Percentiles rank a stretch among this genome's conserved stretches.
These are phyloP conservation scores for Silene latifolia DNA, from an alignment of 148 eudicot genomes.

Conservation along the genomic window DNA sequence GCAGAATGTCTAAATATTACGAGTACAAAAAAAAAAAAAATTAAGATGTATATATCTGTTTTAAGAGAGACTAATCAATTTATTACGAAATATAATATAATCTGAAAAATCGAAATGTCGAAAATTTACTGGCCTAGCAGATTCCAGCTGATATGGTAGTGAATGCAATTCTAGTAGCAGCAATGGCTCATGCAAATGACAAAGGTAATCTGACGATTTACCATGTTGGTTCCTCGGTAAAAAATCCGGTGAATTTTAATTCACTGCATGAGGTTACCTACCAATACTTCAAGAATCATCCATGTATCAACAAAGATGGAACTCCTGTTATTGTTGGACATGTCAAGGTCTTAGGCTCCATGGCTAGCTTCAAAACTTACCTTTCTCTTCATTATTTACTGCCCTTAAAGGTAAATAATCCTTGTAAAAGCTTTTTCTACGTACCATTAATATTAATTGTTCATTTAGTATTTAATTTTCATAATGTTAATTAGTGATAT, in stretches of 20 bases:
- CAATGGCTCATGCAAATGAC: constrained; percentile 38
- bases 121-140: constrained; percentile 11
- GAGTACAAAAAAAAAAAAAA: too few relatives aligned
- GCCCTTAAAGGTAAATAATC: constrained; percentile 56
- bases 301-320: constrained; percentile 62
- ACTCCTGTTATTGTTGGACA: constrained; percentile 46
- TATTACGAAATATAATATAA: too few relatives aligned
- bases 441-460: background rate
- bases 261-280: constrained; percentile 34
- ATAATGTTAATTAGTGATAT: too few relatives aligned
- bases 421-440: too few relatives aligned
- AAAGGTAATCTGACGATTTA: constrained; percentile 25
- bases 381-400: constrained; percentile 52
- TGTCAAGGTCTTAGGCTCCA: constrained; percentile 37
- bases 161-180: constrained; percentile 47
- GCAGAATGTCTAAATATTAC: too few relatives aligned
- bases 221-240: constrained; percentile 59
- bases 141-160: constrained; percentile 62
- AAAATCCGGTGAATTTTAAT: constrained; percentile 34
- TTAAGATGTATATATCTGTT: too few relatives aligned
- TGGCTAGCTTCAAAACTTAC: constrained; percentile 60
- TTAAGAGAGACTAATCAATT: too few relatives aligned
- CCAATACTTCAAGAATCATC: constrained; percentile 43
- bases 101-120: too few relatives aligned
- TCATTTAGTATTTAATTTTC: too few relatives aligned